Conservation (phyloP, 2,329 filamentous ascomycete species). For the Cercospora beticola region DNA sequence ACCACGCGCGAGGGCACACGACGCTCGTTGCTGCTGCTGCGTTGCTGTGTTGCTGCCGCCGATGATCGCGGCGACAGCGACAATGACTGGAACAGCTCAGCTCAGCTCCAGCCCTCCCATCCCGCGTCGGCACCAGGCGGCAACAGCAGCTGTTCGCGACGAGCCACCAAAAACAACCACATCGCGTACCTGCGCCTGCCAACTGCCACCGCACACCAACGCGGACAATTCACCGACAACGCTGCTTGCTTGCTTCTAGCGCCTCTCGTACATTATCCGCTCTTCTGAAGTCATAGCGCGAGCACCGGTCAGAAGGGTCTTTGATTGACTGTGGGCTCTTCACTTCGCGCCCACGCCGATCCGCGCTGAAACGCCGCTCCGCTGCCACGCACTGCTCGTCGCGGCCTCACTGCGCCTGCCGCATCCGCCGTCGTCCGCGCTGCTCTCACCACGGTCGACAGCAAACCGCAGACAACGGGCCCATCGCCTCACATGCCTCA, state of each 20-base stretch:
- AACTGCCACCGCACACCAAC: not conserved
- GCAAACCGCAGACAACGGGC: not conserved
- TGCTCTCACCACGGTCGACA: not conserved
- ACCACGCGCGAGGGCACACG: not conserved
- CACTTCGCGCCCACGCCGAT: not conserved
- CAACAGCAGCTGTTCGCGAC: not conserved
- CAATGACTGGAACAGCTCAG: not conserved
- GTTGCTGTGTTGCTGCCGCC: not conserved
- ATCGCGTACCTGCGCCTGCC: conserved; percentile 3
- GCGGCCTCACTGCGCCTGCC: not conserved
- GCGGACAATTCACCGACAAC: conserved; percentile 7
- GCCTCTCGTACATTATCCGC: not conserved
- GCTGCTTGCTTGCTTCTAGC: conserved; percentile 10
- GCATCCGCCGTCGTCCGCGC: not conserved
- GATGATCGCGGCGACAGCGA: not conserved
- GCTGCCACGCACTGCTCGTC: not conserved
- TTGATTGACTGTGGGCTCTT: not conserved
- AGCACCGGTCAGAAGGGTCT: not conserved
- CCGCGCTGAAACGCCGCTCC: not conserved
- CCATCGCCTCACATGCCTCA: not conserved
- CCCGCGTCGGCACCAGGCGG: not conserved
- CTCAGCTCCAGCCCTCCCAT: not conserved
- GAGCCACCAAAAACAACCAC: not conserved
- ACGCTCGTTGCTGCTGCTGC: not conserved
- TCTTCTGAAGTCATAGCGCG: conserved; percentile 8